Evolutionary conservation across 441 rosid species (phyloP).

Genomic region (Pelargonium fulgidum): DNA sequence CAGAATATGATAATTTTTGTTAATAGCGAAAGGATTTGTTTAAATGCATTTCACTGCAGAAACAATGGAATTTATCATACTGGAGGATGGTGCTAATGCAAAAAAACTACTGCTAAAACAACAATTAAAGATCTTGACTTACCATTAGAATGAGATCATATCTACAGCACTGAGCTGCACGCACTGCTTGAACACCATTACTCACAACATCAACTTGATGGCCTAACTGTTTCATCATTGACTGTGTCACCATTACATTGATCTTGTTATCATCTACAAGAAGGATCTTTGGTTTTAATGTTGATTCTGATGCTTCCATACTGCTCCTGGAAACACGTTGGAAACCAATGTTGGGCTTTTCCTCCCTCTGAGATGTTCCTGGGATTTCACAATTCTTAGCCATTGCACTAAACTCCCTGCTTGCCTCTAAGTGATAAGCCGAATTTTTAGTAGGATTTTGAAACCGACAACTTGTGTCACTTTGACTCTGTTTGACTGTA

Average conservation of each 20-base stretch:
- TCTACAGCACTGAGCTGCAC: slow-evolving; percentile 38
- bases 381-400: slow-evolving; percentile 29
- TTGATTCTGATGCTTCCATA: slow-evolving; percentile 26
- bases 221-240: slow-evolving; percentile 87
- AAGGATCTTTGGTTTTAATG: slow-evolving; percentile 61
- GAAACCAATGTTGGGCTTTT: slow-evolving; percentile 26
- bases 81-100: not conserved
- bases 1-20: not conserved
- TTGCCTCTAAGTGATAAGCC: slow-evolving; percentile 28
- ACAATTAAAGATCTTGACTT: slow-evolving; percentile 19
- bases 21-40: not conserved
- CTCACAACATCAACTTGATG: slow-evolving; percentile 63
- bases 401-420: slow-evolving; percentile 25
- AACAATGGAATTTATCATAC: too few species aligned
- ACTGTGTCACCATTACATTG: slow-evolving; percentile 68
- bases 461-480: slow-evolving; percentile 20
- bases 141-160: slow-evolving; percentile 90
- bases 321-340: slow-evolving; percentile 23
- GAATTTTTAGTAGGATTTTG: slow-evolving; percentile 21
- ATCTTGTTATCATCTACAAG: slow-evolving; percentile 94
- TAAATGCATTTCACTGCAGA: not conserved
- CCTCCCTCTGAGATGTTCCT: slow-evolving; percentile 30
- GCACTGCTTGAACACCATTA: slow-evolving; percentile 81
- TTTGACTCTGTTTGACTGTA: slow-evolving; percentile 24
- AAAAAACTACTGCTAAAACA: not conserved